These are phyloP conservation scores for Bacterosira constricta DNA, from an alignment of 108 stramenopile species.

Conservation along the genomic window DNA sequence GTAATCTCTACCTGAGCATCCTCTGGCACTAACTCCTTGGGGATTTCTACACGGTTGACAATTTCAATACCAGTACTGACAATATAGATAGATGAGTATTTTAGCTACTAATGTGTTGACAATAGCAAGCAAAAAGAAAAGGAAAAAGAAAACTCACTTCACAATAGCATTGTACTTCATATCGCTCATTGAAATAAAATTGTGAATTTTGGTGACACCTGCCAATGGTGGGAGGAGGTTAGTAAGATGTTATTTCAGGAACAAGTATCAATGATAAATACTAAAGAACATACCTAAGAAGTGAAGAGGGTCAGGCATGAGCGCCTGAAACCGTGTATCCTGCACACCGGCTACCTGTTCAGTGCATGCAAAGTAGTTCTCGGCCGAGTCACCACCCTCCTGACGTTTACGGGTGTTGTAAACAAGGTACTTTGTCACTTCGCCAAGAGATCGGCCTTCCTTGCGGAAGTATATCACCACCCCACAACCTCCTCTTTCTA, in stretches of 20 bases:
- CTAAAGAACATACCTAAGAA: conserved; percentile 63
- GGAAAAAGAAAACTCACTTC: too few relatives aligned
- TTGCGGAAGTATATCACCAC: conserved; percentile 98
- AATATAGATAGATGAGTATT: too few relatives aligned
- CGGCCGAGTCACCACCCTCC: conserved; percentile 95
- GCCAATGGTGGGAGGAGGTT: background rate
- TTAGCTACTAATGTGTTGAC: too few relatives aligned
- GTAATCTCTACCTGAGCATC: conserved; percentile 99
- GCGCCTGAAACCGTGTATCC: conserved; percentile 96
- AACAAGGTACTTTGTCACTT: conserved; percentile 99
- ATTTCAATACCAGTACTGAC: conserved; percentile 95
- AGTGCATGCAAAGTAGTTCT: conserved; percentile 97
- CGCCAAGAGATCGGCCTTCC: conserved; percentile 95
- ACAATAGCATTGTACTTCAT: conserved; percentile 99
- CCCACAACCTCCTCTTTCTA: conserved; percentile 89
- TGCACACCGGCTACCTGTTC: conserved; percentile 96
- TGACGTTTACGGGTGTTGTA: conserved; percentile 99
- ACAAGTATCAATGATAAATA: background rate
- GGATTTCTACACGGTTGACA: conserved; percentile 98
- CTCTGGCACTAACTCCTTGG: conserved; percentile 93
- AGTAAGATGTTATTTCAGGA: too few relatives aligned
- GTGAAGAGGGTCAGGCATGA: conserved; percentile 99
- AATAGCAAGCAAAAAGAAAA: too few relatives aligned
- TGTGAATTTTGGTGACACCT: conserved; percentile 91
- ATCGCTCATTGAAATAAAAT: conserved; percentile 98